These are phyloP conservation scores for Clavariopsis aquatica DNA, from an alignment of 495 filamentous ascomycete species.

Conservation along the genomic window DNA sequence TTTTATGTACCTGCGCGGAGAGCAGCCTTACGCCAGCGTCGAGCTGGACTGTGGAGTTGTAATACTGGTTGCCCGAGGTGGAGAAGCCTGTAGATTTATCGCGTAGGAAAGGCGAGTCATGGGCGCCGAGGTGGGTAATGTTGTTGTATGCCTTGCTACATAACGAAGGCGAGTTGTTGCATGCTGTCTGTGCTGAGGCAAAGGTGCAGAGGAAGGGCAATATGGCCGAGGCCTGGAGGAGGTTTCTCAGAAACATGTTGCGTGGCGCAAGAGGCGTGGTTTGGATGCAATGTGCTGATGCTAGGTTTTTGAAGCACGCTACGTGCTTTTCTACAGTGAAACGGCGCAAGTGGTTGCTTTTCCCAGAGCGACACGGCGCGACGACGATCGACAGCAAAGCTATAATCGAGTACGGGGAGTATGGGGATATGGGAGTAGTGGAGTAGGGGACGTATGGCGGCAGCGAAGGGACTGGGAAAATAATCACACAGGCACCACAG, in stretches of 20 bases:
- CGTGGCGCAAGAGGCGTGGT: constrained; percentile 3
- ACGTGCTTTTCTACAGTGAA: background rate
- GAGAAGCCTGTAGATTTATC: constrained; percentile 49
- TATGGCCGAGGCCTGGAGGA: constrained; percentile 17
- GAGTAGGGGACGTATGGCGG: background rate
- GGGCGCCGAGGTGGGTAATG: constrained; percentile 66
- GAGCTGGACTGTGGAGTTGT: constrained; percentile 44
- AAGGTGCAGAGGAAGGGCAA: constrained; percentile 29
- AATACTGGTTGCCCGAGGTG: constrained; percentile 46
- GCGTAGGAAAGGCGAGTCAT: constrained; percentile 62
- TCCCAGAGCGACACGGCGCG: background rate
- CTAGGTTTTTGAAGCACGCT: background rate
- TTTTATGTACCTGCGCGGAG: constrained; percentile 44
- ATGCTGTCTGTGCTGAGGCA: constrained; percentile 43
- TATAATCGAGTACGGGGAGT: no score
- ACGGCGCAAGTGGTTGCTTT: background rate
- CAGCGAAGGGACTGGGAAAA: background rate
- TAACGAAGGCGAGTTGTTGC: constrained; percentile 64
- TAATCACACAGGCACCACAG: constrained; percentile 1
- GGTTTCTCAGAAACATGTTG: constrained; percentile 14
- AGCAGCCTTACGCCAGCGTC: constrained; percentile 45
- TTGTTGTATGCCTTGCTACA: constrained; percentile 62
- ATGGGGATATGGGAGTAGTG: background rate
- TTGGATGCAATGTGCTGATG: background rate
- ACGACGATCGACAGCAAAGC: no score